Evolutionary conservation across 805 yeast genomes (phyloP), one percentile per base, ranked within the genome.

Genomic region (Ogataea degrootiae): DNA sequence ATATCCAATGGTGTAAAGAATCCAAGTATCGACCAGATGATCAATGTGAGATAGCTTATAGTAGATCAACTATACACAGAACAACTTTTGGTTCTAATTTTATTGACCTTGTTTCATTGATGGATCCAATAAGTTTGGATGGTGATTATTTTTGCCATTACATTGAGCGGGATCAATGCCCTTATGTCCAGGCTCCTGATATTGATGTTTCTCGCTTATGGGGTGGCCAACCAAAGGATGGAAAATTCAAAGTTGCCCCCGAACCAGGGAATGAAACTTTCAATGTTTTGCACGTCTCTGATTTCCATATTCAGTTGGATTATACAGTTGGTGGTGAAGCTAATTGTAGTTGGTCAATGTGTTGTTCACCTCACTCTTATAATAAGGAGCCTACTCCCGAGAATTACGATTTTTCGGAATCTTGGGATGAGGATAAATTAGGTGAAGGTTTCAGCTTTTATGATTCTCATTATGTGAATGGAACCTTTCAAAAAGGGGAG

Each of bases 221-320:
- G 76, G 11, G 22, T 8, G 76, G 78, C 5, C 60, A 57, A 34
- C 16, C 23, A 23, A 73, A 69, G 55, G 78, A 62, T 48, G 68
- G 51, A 52, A 69, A 62, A 46, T 74, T 64, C 63, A 73, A 65
- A 52, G 75, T 62, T 48, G 76, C 69, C 58, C 79, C 63, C 56
- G 75, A 65, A 16, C 39, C 61, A 16, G 55, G 60, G 21, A 48
- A 53, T 44, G 69, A 73, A 47, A 68, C 72, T 1, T 78, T 82
- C 63, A 78, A 81, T 49, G 88, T 82, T 5, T 67, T 84, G 50
- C 91, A 84, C 55, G 56, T 84, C 33, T 75, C 84, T 17, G 90
- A 84, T 59, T 79, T 83, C 63, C 89, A 84, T 62, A 63, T 81
- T 41, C 79, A 82, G 59, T 62, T 76, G 46, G 77, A 78, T 52